These are phyloP conservation scores for Rhizopus delemar DNA, from an alignment of 371 early-diverging fungal genomes.

Conservation along the genomic window DNA sequence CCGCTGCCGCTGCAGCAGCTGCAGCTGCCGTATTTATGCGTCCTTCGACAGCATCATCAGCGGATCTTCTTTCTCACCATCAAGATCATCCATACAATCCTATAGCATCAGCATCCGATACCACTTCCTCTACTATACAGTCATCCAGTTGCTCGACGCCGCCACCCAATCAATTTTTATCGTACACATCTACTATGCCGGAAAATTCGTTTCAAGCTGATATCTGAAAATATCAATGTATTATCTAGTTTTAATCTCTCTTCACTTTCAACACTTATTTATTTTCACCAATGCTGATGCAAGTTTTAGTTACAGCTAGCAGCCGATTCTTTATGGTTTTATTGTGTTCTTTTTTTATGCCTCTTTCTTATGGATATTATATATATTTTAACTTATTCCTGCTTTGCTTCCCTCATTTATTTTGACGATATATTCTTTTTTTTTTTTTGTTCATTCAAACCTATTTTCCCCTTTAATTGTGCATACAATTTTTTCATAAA, in stretches of 20 bases:
- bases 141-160: not conserved
- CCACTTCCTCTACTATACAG: constrained; percentile 10
- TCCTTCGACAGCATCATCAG: constrained; percentile 11
- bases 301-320: not conserved
- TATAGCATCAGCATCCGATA: constrained; percentile 7
- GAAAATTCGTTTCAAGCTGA: constrained; percentile 23
- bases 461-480: constrained; percentile 2
- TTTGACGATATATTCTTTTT: constrained; percentile 5
- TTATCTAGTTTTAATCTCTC: not conserved
- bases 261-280: not conserved
- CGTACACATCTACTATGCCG: constrained; percentile 15
- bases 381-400: constrained; percentile 4
- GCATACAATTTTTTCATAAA: constrained; percentile 3
- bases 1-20: constrained; percentile 7
- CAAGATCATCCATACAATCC: constrained; percentile 11
- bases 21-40: constrained; percentile 26
- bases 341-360: not conserved
- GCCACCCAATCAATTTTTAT: constrained; percentile 5
- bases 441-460: not conserved
- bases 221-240: constrained; percentile 9
- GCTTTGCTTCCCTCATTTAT: not conserved
- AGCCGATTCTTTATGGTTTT: not conserved
- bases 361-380: constrained; percentile 7
- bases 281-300: not conserved
- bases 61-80: constrained; percentile 21